phyloP scores from a whole-genome alignment of 1,139 yeast genomes.

The Pichia sp. region DNA sequence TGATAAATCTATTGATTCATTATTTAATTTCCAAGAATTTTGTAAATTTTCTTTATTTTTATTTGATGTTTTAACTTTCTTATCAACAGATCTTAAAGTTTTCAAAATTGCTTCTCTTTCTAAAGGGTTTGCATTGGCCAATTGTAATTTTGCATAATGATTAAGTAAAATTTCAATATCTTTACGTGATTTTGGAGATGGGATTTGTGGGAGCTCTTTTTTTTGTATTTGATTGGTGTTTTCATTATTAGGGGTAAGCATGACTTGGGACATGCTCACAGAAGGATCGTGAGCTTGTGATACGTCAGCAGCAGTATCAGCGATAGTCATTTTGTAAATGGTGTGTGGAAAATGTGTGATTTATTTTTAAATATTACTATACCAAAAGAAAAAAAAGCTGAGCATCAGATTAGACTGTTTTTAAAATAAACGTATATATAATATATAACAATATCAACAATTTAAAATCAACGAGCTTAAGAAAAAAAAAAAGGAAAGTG shows the following conservation, averaged over 20 bases:
- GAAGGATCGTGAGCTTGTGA: too few species aligned
- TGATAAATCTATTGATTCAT: slow-evolving; percentile 38
- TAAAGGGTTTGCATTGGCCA: slow-evolving; percentile 16
- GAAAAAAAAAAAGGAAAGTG: neutral
- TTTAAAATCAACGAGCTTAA: neutral
- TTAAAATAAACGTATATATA: too few species aligned
- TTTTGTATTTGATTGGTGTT: too few species aligned
- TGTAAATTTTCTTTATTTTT: slow-evolving; percentile 15
- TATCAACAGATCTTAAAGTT: slow-evolving; percentile 19
- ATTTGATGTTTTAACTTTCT: slow-evolving; percentile 17
- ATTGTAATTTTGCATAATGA: slow-evolving; percentile 20
- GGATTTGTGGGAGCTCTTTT: slow-evolving; percentile 2
- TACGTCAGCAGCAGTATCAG: too few species aligned
- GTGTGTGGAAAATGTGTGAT: too few species aligned
- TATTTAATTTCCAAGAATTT: slow-evolving; percentile 20
- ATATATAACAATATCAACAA: neutral
- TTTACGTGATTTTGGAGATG: slow-evolving; percentile 3
- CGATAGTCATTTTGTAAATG: too few species aligned
- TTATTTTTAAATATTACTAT: too few species aligned
- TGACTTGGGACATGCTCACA: too few species aligned
- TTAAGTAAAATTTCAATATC: slow-evolving; percentile 7
- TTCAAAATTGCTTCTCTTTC: slow-evolving; percentile 24
- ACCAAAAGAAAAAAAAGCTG: too few species aligned
- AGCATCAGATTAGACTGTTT: too few species aligned
- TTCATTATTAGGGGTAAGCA: too few species aligned